phyloP scores from a whole-genome alignment of 495 filamentous ascomycete species.

The Xylaria longipes region DNA sequence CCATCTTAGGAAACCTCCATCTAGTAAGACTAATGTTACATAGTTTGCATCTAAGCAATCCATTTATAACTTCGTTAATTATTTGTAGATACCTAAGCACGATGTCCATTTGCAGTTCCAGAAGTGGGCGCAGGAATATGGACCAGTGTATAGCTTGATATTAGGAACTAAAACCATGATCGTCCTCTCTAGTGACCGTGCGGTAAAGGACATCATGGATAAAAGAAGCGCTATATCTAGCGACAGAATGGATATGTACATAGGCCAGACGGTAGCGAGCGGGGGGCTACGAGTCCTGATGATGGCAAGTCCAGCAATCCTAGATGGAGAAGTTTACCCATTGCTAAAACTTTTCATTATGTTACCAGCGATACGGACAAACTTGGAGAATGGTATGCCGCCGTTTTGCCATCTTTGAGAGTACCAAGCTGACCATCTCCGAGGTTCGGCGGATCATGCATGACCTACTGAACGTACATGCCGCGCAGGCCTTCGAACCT shows the following conservation, averaged over 20 bases:
- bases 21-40: not conserved
- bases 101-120: conserved; percentile 9
- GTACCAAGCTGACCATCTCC: not conserved
- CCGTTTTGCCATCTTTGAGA: not conserved
- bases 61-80: not conserved
- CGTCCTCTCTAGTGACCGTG: conserved; percentile 47
- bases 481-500: conserved; percentile 44
- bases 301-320: conserved; percentile 48
- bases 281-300: conserved; percentile 54
- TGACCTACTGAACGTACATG: conserved; percentile 48
- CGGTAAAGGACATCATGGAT: conserved; percentile 55
- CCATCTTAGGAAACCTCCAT: conserved; percentile 3
- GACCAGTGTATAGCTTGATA: conserved; percentile 53
- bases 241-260: conserved; percentile 50
- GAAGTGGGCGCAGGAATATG: conserved; percentile 53
- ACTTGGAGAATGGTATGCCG: conserved; percentile 49
- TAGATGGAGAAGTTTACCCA: conserved; percentile 41
- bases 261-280: conserved; percentile 47
- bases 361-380: conserved; percentile 47
- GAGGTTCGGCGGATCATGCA: conserved; percentile 32
- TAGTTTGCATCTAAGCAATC: not conserved
- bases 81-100: not conserved
- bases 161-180: conserved; percentile 43
- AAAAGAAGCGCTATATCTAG: conserved; percentile 50
- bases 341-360: conserved; percentile 45